phyloP scores from a whole-genome alignment of 768 basidiomycete species.

The Lactifluus piperatus region DNA sequence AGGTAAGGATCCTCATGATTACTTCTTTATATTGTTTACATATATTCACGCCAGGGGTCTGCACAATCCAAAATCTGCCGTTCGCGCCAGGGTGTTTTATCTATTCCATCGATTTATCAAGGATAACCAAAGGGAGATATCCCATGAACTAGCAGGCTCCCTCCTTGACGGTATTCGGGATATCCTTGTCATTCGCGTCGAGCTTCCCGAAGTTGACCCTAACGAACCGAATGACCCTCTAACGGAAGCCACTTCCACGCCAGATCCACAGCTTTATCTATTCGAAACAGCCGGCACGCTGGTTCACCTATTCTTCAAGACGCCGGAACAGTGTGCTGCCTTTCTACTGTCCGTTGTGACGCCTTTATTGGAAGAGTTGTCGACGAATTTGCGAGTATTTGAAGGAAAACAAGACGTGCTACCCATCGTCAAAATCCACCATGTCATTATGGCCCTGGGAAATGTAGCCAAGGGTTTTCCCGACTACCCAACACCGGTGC shows the following conservation, averaged over 20 bases:
- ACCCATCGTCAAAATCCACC: conserved; percentile 83
- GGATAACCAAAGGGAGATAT: conserved; percentile 71
- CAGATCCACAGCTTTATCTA: conserved; percentile 88
- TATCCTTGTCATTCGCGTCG: conserved; percentile 63
- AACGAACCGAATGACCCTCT: conserved; percentile 55
- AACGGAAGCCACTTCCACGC: conserved; percentile 66
- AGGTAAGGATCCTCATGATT: conserved; percentile 42
- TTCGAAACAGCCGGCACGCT: conserved; percentile 89
- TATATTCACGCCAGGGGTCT: conserved; percentile 52
- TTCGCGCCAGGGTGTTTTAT: conserved; percentile 79
- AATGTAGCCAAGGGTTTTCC: conserved; percentile 96
- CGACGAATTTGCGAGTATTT: conserved; percentile 42
- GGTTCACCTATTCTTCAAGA: conserved; percentile 63
- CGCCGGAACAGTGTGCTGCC: conserved; percentile 56
- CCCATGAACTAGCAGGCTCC: conserved; percentile 55
- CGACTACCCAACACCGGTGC: conserved; percentile 66
- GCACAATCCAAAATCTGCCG: conserved; percentile 61
- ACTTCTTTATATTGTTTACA: not conserved
- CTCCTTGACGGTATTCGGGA: conserved; percentile 73
- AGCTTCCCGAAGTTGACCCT: conserved; percentile 70
- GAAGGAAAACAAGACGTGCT: conserved; percentile 58
- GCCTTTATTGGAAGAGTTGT: conserved; percentile 72
- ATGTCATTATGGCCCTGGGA: conserved; percentile 89
- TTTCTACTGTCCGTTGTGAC: conserved; percentile 71
- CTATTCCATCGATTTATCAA: conserved; percentile 89